Percentiles rank a stretch among this genome's conserved stretches.
Conservation (phyloP, 306 rosid genomes). For the Citrullus mucosospermus region DNA sequence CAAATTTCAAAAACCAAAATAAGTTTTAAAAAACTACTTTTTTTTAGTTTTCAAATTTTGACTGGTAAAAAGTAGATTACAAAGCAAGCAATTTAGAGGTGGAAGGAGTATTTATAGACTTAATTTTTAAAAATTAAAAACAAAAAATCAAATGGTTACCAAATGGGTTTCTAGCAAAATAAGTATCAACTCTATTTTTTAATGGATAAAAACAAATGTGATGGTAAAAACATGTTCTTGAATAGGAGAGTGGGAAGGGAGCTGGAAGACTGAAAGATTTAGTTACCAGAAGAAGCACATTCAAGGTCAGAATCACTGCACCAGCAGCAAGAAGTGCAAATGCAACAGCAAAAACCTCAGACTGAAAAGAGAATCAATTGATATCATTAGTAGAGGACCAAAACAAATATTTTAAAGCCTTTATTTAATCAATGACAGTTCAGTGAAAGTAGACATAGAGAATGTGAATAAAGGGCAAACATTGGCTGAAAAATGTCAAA, state of each 20-base stretch:
- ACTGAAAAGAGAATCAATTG: constrained; percentile 31
- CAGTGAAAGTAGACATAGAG: background rate
- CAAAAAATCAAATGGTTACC: too few species aligned
- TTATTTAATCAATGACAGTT: background rate
- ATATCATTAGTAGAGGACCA: constrained; percentile 11
- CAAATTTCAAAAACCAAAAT: too few species aligned
- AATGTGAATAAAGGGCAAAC: background rate
- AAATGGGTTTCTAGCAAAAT: too few species aligned
- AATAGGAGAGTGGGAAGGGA: background rate
- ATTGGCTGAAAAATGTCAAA: background rate
- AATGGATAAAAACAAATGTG: background rate
- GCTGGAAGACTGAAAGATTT: constrained; percentile 4
- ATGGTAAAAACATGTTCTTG: background rate
- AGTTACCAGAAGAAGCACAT: constrained; percentile 92
- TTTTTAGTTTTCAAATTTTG: too few species aligned
- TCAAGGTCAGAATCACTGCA: constrained; percentile 82
- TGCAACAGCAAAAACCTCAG: constrained; percentile 96
- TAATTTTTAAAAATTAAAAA: too few species aligned
- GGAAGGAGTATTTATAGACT: too few species aligned
- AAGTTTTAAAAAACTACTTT: too few species aligned
- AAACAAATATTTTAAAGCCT: background rate
- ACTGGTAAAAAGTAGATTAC: too few species aligned
- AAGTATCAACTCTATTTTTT: background rate
- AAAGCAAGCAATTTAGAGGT: too few species aligned
- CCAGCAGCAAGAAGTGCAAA: constrained; percentile 98